phyloP scores from a whole-genome alignment of 1,284 basidiomycete genomes.

The Boletus smithii region DNA sequence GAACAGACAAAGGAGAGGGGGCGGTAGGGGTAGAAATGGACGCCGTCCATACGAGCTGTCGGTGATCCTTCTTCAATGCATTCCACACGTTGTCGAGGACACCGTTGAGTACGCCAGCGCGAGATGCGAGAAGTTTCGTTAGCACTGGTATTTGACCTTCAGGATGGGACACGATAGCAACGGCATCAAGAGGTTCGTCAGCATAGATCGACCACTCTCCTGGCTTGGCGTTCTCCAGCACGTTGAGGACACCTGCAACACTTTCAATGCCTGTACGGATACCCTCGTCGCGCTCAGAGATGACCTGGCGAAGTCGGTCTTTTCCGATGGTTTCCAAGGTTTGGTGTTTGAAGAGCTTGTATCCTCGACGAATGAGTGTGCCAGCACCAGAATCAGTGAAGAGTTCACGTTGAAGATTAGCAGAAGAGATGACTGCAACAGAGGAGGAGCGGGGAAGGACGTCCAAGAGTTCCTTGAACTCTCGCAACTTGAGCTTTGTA shows the following conservation, averaged over 20 bases:
- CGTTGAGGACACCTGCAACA: slow-evolving; percentile 86
- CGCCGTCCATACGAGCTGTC: slow-evolving; percentile 94
- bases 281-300: slow-evolving; percentile 93
- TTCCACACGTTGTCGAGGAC: slow-evolving; percentile 98
- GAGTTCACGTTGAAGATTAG: slow-evolving; percentile 94
- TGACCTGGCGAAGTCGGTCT: slow-evolving; percentile 89
- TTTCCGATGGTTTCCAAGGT: slow-evolving; percentile 84
- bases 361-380: slow-evolving; percentile 94
- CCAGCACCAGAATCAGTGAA: slow-evolving; percentile 99
- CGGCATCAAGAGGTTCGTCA: slow-evolving; percentile 94
- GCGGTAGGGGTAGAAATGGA: slow-evolving; percentile 46
- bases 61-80: slow-evolving; percentile 93
- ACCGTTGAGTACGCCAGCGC: slow-evolving; percentile 88
- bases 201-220: slow-evolving; percentile 86
- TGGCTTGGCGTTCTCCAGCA: slow-evolving; percentile 69
- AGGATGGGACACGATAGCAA: slow-evolving; percentile 93
- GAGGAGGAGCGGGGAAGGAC: slow-evolving; percentile 97
- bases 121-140: slow-evolving; percentile 87
- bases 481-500: slow-evolving; percentile 98
- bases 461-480: slow-evolving; percentile 99
- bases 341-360: slow-evolving; percentile 92
- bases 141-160: slow-evolving; percentile 87
- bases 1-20: slow-evolving; percentile 8
- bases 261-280: slow-evolving; percentile 82
- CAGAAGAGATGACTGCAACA: slow-evolving; percentile 95